Conservation (phyloP, 441 rosid genomes). For the Melastoma candidum region DNA sequence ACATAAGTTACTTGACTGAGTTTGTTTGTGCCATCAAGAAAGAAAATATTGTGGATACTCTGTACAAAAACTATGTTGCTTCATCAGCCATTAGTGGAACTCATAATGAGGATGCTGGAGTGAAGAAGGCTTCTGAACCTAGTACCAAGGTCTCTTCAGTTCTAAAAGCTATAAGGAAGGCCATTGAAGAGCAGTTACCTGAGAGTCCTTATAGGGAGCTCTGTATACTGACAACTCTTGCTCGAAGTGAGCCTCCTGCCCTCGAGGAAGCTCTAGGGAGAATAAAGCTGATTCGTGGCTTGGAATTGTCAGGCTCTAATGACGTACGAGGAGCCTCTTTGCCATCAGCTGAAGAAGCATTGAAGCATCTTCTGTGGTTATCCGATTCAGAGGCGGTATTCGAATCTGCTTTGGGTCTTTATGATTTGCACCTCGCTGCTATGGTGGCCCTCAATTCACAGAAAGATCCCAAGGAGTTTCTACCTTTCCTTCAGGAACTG, state of each 20-base stretch:
- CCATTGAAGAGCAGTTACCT: slow-evolving; percentile 61
- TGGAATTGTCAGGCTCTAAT: slow-evolving; percentile 58
- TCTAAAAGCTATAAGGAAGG: slow-evolving; percentile 68
- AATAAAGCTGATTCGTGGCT: slow-evolving; percentile 76
- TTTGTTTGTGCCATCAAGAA: slow-evolving; percentile 79
- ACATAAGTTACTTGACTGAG: slow-evolving; percentile 80
- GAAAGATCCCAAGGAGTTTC: slow-evolving; percentile 95
- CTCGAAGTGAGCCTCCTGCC: slow-evolving; percentile 86
- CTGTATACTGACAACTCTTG: slow-evolving; percentile 87
- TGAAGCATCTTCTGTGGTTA: slow-evolving; percentile 91
- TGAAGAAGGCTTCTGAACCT: slow-evolving; percentile 18
- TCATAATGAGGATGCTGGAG: slow-evolving; percentile 29
- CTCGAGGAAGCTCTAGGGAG: slow-evolving; percentile 81
- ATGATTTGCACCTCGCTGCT: slow-evolving; percentile 94
- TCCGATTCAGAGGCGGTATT: slow-evolving; percentile 80
- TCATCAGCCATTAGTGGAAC: slow-evolving; percentile 24
- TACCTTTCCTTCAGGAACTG: slow-evolving; percentile 86
- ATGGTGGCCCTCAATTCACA: slow-evolving; percentile 94
- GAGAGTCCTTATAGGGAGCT: slow-evolving; percentile 90
- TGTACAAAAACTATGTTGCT: slow-evolving; percentile 45
- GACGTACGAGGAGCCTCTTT: slow-evolving; percentile 40
- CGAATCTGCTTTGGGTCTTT: slow-evolving; percentile 91
- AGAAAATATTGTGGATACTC: slow-evolving; percentile 61
- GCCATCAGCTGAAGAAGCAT: slow-evolving; percentile 92
- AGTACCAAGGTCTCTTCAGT: slow-evolving; percentile 68